These are phyloP conservation scores for Musa schizocarpa DNA, from an alignment of 176 grass and related monocot genomes.

Conservation along the genomic window DNA sequence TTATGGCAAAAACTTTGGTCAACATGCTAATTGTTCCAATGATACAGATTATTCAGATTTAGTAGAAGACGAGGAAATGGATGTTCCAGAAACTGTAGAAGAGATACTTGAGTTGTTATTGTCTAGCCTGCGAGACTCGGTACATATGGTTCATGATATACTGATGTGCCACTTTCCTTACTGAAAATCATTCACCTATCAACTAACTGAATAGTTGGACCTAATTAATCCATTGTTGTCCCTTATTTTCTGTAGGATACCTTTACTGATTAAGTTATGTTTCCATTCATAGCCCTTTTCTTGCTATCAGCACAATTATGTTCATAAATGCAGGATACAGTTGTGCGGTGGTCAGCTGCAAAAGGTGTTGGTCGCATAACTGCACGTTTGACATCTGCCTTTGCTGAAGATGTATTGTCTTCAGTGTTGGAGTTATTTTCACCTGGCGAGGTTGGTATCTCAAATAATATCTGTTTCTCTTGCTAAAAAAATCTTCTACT, in stretches of 20 bases:
- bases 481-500: neutral
- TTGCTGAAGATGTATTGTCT: conserved; percentile 86
- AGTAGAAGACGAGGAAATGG: conserved; percentile 69
- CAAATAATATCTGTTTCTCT: neutral
- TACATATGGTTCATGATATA: conserved; percentile 35
- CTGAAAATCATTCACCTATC: neutral
- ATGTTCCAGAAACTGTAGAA: conserved; percentile 87
- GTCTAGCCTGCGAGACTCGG: conserved; percentile 86
- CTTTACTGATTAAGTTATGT: neutral
- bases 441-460: conserved; percentile 58
- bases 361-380: conserved; percentile 97
- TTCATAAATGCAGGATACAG: conserved; percentile 64
- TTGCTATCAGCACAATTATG: conserved; percentile 14
- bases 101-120: conserved; percentile 77
- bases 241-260: neutral
- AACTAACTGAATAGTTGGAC: neutral
- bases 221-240: neutral
- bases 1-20: conserved; percentile 30
- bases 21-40: conserved; percentile 29
- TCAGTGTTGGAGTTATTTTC: conserved; percentile 88
- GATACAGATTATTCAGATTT: conserved; percentile 16
- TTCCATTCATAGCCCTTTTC: neutral
- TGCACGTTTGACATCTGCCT: conserved; percentile 73
- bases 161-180: neutral
- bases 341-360: conserved; percentile 95